Conservation (phyloP, 306 rosid species). For the Dalbergia cochinchinensis region DNA sequence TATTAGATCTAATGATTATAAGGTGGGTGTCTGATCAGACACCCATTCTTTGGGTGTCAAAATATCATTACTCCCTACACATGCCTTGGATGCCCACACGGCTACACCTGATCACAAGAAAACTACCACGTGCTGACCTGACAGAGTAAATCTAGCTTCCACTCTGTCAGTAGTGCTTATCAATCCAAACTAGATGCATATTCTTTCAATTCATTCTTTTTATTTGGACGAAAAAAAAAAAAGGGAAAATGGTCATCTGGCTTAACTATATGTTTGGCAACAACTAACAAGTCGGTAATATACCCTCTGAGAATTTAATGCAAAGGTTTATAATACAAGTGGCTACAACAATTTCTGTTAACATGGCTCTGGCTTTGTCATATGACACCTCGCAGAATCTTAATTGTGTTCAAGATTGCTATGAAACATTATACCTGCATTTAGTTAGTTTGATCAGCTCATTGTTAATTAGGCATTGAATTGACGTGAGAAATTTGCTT, state of each 20-base stretch:
- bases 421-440: not conserved
- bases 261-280: not conserved
- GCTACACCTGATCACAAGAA: conserved; percentile 50
- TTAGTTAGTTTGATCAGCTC: not conserved
- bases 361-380: not conserved
- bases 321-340: not conserved
- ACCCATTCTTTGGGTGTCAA: too few species aligned
- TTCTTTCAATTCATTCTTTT: conserved; percentile 5
- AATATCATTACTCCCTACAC: too few species aligned
- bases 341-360: not conserved
- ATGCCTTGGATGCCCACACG: too few species aligned
- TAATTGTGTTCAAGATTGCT: not conserved
- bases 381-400: not conserved
- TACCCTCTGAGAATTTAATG: not conserved
- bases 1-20: too few species aligned
- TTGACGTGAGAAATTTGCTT: conserved; percentile 34
- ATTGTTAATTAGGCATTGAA: conserved; percentile 16
- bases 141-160: conserved; percentile 28
- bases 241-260: not conserved
- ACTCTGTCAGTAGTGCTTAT: conserved; percentile 24
- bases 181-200: conserved; percentile 23
- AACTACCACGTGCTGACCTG: conserved; percentile 40
- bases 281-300: conserved; percentile 5
- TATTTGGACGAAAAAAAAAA: not conserved
- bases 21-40: too few species aligned